A percentile compares a stretch with the other conserved stretches of the same genome.
These are phyloP conservation scores for Yamadazyma blattariae DNA, from an alignment of 1,139 yeast genomes.

Conservation along the genomic window DNA sequence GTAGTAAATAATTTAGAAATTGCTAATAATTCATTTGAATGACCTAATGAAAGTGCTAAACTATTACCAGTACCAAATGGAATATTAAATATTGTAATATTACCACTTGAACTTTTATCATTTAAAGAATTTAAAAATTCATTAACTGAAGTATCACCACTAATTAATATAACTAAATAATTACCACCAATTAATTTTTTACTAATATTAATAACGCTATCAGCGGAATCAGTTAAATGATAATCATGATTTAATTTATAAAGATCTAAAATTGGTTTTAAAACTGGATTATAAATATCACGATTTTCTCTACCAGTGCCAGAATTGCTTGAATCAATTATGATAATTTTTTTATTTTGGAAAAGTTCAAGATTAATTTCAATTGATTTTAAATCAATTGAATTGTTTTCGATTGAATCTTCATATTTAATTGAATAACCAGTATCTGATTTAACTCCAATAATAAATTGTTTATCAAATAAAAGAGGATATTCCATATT, in stretches of 20 bases:
- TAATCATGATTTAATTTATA: slow-evolving; percentile 37
- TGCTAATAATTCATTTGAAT: slow-evolving; percentile 33
- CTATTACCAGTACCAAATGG: slow-evolving; percentile 93
- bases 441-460: slow-evolving; percentile 7
- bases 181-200: slow-evolving; percentile 15
- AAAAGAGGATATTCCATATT: slow-evolving; percentile 4
- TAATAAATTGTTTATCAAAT: slow-evolving; percentile 5
- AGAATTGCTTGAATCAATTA: slow-evolving; percentile 56
- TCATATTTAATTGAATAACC: slow-evolving; percentile 4
- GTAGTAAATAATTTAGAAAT: slow-evolving; percentile 38
- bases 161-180: slow-evolving; percentile 56
- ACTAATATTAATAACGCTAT: slow-evolving; percentile 36
- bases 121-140: slow-evolving; percentile 65
- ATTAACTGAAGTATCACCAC: slow-evolving; percentile 84
- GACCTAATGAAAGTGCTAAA: slow-evolving; percentile 59
- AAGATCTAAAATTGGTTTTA: slow-evolving; percentile 44
- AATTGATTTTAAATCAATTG: background rate
- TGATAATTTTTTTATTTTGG: slow-evolving; percentile 4
- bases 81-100: slow-evolving; percentile 44
- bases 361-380: slow-evolving; percentile 1
- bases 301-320: slow-evolving; percentile 49
- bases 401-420: background rate
- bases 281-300: slow-evolving; percentile 39
- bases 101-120: slow-evolving; percentile 1
- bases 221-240: slow-evolving; percentile 32